Evolutionary conservation across 2,329 filamentous ascomycete genomes (phyloP).

Genomic region (Microdochium paspali): DNA sequence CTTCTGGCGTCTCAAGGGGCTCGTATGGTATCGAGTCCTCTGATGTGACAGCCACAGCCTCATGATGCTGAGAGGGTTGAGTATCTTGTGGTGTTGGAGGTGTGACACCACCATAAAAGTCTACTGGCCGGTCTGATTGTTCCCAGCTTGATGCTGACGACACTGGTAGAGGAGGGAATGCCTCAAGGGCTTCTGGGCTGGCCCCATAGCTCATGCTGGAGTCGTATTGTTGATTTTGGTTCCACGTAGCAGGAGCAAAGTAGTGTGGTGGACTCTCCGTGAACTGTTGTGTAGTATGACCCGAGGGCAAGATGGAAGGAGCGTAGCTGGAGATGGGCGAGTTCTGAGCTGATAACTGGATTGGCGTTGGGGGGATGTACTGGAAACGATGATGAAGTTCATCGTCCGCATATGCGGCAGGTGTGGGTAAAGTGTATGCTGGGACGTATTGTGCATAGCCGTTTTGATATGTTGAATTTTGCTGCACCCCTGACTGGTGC

Average conservation of each 20-base stretch:
- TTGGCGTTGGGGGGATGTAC: conserved; percentile 41
- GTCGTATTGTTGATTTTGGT: conserved; percentile 18
- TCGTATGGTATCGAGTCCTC: conserved; percentile 42
- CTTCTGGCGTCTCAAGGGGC: conserved; percentile 40
- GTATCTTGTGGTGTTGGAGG: conserved; percentile 53
- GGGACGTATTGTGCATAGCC: conserved; percentile 14
- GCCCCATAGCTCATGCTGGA: conserved; percentile 16
- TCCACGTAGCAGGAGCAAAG: conserved; percentile 28
- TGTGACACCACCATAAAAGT: conserved; percentile 34
- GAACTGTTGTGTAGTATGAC: conserved; percentile 26
- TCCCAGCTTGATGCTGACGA: conserved; percentile 31
- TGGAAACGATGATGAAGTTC: conserved; percentile 30
- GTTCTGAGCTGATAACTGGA: conserved; percentile 46
- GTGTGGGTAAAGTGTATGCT: conserved; percentile 28
- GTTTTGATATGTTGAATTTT: neutral
- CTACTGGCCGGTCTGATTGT: conserved; percentile 28
- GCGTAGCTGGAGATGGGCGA: conserved; percentile 48
- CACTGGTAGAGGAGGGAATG: conserved; percentile 18
- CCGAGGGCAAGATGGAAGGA: conserved; percentile 32
- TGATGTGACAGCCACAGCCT: conserved; percentile 28
- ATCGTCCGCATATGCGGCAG: conserved; percentile 27
- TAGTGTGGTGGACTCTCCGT: conserved; percentile 25
- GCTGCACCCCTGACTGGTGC: neutral
- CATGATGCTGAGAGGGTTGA: conserved; percentile 37
- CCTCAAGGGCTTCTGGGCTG: conserved; percentile 17